Percentiles rank a stretch among this genome's conserved stretches.
phyloP scores from a whole-genome alignment of 2,329 filamentous ascomycete genomes.

The Coniochaeta ligniaria region DNA sequence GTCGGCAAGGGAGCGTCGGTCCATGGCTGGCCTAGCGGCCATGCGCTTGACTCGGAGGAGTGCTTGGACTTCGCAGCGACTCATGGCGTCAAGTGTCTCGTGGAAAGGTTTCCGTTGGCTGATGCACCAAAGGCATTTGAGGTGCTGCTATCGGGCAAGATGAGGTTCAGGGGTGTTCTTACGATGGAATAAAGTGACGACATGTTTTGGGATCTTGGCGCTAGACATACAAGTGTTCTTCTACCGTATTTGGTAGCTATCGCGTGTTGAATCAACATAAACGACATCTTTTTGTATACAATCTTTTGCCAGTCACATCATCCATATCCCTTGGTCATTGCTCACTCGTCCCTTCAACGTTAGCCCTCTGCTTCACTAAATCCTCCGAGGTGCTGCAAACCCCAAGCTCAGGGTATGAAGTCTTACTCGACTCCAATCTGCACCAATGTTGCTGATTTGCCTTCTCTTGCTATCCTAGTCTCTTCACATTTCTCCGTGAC shows the following conservation, averaged over 20 bases:
- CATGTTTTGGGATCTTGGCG: not conserved
- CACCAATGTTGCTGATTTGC: too few species aligned
- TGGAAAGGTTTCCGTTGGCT: slow-evolving; percentile 56
- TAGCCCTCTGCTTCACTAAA: too few species aligned
- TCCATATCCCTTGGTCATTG: too few species aligned
- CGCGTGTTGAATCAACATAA: not conserved
- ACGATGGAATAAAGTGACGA: not conserved
- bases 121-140: slow-evolving; percentile 36
- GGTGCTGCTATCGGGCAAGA: slow-evolving; percentile 5
- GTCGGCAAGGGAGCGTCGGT: slow-evolving; percentile 50
- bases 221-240: not conserved
- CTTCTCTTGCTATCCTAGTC: too few species aligned
- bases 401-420: too few species aligned
- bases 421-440: too few species aligned
- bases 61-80: slow-evolving; percentile 57
- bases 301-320: too few species aligned
- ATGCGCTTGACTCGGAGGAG: slow-evolving; percentile 56
- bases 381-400: too few species aligned
- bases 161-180: slow-evolving; percentile 6
- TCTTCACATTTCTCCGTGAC: too few species aligned
- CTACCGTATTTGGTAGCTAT: not conserved
- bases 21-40: slow-evolving; percentile 56
- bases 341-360: too few species aligned
- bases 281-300: too few species aligned
- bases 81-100: slow-evolving; percentile 56